phyloP scores from a whole-genome alignment of 73 alveolate species.

The Paramecium biaurelia region DNA sequence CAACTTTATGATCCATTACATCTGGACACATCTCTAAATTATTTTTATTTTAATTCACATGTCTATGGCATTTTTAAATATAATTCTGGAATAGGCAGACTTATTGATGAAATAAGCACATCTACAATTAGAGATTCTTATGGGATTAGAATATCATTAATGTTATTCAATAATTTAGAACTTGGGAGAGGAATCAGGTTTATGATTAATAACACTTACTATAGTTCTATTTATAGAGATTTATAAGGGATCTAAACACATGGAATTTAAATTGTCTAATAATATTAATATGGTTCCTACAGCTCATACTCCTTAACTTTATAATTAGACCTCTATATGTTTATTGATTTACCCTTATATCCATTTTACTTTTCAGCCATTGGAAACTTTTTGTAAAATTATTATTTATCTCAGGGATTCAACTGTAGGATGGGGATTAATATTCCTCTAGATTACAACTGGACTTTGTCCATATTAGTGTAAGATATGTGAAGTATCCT shows the following conservation, averaged over 20 bases:
- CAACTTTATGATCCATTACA: background rate
- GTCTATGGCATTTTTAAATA: background rate
- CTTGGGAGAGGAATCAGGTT: background rate
- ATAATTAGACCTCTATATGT: background rate
- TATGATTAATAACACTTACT: background rate
- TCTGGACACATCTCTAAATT: background rate
- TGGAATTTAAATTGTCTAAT: no score
- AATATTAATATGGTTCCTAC: no score
- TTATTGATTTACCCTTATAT: background rate
- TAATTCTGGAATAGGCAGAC: background rate
- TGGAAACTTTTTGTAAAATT: background rate
- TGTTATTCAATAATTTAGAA: background rate
- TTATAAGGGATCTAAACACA: background rate
- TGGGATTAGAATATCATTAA: background rate
- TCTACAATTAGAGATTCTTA: background rate
- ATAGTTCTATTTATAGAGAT: background rate
- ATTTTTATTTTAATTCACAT: background rate
- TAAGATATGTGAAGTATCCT: background rate
- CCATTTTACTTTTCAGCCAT: background rate
- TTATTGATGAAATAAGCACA: background rate
- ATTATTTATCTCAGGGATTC: background rate
- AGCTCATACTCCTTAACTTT: background rate
- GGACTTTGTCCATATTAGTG: background rate
- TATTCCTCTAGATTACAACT: background rate
- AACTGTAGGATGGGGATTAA: background rate